These are phyloP conservation scores for Ceratocystis variospora DNA, from an alignment of 2,329 filamentous ascomycete genomes.

Conservation along the genomic window DNA sequence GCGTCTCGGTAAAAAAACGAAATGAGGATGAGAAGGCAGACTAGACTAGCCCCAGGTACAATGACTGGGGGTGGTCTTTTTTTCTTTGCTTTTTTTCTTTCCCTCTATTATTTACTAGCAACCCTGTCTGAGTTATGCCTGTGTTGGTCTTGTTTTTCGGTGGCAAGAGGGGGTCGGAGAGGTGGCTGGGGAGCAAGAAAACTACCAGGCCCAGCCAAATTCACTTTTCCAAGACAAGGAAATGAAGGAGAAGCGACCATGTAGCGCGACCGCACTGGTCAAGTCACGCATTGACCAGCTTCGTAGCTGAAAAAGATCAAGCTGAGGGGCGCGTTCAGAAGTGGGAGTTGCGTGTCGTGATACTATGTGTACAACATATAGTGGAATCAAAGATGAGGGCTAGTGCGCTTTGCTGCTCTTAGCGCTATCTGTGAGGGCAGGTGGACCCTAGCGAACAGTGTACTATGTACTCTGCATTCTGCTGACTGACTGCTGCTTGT, in stretches of 20 bases:
- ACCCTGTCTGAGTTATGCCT: not conserved
- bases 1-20: conserved; percentile 14
- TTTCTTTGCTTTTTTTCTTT: not conserved
- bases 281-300: not conserved
- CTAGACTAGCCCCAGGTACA: conserved; percentile 9
- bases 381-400: not conserved
- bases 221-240: not conserved
- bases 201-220: not conserved
- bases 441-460: not conserved
- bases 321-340: not conserved
- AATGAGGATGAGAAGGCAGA: conserved; percentile 15
- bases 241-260: not conserved
- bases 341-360: not conserved
- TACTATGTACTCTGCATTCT: not conserved
- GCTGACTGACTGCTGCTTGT: not conserved
- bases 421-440: not conserved
- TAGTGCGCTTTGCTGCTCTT: not conserved
- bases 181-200: conserved; percentile 11
- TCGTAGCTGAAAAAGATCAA: not conserved
- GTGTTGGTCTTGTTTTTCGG: not conserved
- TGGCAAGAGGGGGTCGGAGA: conserved; percentile 11
- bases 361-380: not conserved
- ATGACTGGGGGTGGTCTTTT: conserved; percentile 4
- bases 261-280: conserved; percentile 2
- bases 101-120: not conserved